A percentile compares a stretch with the other conserved stretches of the same genome.
Evolutionary conservation across 2,329 filamentous ascomycete species (phyloP).

Genomic region (Diaporthe humulicola): DNA sequence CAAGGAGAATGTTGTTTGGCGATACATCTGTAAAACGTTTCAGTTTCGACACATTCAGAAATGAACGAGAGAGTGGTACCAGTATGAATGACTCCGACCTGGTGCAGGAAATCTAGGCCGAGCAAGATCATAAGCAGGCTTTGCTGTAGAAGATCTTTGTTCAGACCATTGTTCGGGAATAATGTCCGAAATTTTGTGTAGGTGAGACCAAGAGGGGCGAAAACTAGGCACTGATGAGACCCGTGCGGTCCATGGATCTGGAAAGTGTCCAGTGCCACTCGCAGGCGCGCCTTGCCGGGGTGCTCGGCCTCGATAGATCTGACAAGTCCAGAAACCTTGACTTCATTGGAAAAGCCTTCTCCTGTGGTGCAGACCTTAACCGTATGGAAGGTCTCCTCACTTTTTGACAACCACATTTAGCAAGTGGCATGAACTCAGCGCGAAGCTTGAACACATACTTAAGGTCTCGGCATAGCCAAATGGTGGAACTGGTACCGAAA

Average conservation of each 20-base stretch:
- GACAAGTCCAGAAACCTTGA: not conserved
- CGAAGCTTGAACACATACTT: not conserved
- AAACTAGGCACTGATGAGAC: not conserved
- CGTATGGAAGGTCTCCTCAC: not conserved
- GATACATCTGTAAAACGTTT: constrained; percentile 43
- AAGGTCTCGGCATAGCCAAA: not conserved
- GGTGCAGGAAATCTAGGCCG: constrained; percentile 43
- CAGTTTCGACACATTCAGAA: not conserved
- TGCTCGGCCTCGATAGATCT: not conserved
- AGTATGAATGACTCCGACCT: constrained; percentile 42
- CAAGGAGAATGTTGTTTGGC: constrained; percentile 47
- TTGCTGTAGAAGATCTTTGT: constrained; percentile 30
- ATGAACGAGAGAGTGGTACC: constrained; percentile 30
- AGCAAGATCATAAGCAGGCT: constrained; percentile 32
- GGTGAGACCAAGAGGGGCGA: not conserved
- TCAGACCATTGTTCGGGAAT: constrained; percentile 10
- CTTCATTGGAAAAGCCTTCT: not conserved
- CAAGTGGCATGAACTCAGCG: not conserved
- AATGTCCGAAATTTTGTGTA: not conserved
- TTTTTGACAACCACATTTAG: not conserved
- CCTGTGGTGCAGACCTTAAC: not conserved
- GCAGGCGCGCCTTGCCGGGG: not conserved
- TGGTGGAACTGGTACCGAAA: not conserved
- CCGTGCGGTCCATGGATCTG: not conserved
- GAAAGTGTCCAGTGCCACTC: not conserved